Base-by-base conservation (phyloP, 805 yeast genomes). In the Ogataea thermomethanolica region DNA sequence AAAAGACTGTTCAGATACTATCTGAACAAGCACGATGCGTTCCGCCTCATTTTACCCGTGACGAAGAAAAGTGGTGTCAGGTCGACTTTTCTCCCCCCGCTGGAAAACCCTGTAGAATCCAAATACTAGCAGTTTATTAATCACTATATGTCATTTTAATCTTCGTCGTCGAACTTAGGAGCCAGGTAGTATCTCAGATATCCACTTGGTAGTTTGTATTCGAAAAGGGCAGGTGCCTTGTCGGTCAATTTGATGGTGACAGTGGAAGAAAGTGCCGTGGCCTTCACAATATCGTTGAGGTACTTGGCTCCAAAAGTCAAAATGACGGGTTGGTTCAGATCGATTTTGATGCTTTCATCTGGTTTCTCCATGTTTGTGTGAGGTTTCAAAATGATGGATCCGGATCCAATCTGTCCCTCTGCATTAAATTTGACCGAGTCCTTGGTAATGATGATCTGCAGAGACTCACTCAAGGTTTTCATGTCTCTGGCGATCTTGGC, bases 111-210 rank as follows among this genome's bases (percentile, higher is more conserved):
- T 14, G 37, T 51, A 5, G 61, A 57, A 20, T 54, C 60, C 8
- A 49, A 45, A 34, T 61, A 58, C 41, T 35, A 24, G 27, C 28
- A 27, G 11, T 28, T 28, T 12, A 31, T 34, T 27, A 8, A 23
- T 29, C 20, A 22, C 13, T 33, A 13, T 29, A 22, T 15, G 29
- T 13, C 17, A 8, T 25, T n/a, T 59, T 69, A 78, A 50, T 85
- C 93, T 49, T 86, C 95, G 49, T 90, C 98, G 51, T 85, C 96
- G 62, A 93, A 88, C 75, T 93, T 91, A 45, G 99, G 99, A 54
- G 99, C 99, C 64, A 93, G 76, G 77, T 86, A 93, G 78, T 85
- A 93, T 64, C 96, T 83, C 64, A 93, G 73, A 67, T 87, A 86
- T 39, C 99, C 99, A 64, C 91, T 84, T 48, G 88, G 81, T 60